Evolutionary conservation across 805 yeast genomes (phyloP), one percentile per base, ranked within the genome.

Genomic region (Candida nitratophila): DNA sequence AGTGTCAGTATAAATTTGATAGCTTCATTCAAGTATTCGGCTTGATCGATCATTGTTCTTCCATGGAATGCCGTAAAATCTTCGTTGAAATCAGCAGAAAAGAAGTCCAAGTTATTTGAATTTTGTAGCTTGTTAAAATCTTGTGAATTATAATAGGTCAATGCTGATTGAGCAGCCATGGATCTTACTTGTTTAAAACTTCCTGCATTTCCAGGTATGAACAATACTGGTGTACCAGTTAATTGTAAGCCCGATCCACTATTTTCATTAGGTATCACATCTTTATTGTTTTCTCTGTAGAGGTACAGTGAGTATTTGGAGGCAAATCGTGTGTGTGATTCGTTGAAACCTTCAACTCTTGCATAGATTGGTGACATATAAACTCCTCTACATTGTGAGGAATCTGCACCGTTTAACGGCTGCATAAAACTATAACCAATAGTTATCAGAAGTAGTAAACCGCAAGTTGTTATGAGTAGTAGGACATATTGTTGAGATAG

Each of bases 181-280:
- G 96, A 86, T 42, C 99, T 70, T 10, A 78, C 95, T 62, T 93
- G 99, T 50, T 79, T 77, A 61, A 79, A 89, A 45, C 95, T 83
- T 1, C 99, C 99, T 0, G 99, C 99, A 59, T 95, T 93, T 0
- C 99, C 99, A 1, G 99, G 99, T 35, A 95, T 84, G 61, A 93
- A 93, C 15, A 93, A 66, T 1, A 88, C 89, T 0, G 99, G 99
- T 1, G 86, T 74, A 0, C 98, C 98, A 44, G 69, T 72, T 17
- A 75, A 50, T 27, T 53, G 47, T 11, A 60, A 49, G 5, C 50
- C 38, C 15, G 48, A n/a, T n/a, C n/a, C n/a, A n/a, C n/a, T 47
- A 2, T 45, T 40, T 27, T 46, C 64, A 50, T 55, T 64, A 0
- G 96, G 91, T 4, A 72, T 58, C 3, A 57, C 57, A 56, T 84